Percentiles rank a stretch among this genome's conserved stretches.
phyloP scores from a whole-genome alignment of 129 eudicot species.

The Flaveria bidentis region DNA sequence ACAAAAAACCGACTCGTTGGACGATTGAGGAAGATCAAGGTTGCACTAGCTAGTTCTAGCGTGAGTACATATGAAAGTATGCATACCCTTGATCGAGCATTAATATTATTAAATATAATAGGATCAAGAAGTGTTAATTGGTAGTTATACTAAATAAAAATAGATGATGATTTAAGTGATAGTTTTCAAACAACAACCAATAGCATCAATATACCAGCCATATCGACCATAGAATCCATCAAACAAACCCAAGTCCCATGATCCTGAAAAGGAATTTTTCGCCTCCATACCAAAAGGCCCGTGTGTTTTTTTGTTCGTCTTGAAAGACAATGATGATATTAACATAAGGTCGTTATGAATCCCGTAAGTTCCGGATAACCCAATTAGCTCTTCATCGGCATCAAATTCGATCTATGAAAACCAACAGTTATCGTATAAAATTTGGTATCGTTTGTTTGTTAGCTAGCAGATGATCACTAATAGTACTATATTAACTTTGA shows the following conservation, averaged over 20 bases:
- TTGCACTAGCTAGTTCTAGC: too few species aligned
- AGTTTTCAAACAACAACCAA: conserved; percentile 28
- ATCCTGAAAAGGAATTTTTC: background rate
- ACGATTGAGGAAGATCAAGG: too few species aligned
- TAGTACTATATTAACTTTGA: too few species aligned
- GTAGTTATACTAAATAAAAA: too few species aligned
- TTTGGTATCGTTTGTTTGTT: too few species aligned
- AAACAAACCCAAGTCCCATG: conserved; percentile 25
- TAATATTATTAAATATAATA: too few species aligned
- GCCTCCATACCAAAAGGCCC: conserved; percentile 29
- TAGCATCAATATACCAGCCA: conserved; percentile 21
- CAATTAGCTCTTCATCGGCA: conserved; percentile 22
- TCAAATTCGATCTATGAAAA: conserved; percentile 14
- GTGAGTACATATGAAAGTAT: too few species aligned
- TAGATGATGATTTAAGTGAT: background rate
- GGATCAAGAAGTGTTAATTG: too few species aligned
- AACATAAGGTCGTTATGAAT: background rate
- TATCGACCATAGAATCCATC: conserved; percentile 33
- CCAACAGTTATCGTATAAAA: background rate
- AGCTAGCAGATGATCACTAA: too few species aligned
- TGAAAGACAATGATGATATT: conserved; percentile 15
- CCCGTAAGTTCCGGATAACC: conserved; percentile 18
- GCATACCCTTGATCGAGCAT: too few species aligned
- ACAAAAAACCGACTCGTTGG: too few species aligned
- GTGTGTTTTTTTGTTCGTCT: conserved; percentile 17